phyloP scores from a whole-genome alignment of 2,329 filamentous ascomycete species.

The Elsinoe ampelina region DNA sequence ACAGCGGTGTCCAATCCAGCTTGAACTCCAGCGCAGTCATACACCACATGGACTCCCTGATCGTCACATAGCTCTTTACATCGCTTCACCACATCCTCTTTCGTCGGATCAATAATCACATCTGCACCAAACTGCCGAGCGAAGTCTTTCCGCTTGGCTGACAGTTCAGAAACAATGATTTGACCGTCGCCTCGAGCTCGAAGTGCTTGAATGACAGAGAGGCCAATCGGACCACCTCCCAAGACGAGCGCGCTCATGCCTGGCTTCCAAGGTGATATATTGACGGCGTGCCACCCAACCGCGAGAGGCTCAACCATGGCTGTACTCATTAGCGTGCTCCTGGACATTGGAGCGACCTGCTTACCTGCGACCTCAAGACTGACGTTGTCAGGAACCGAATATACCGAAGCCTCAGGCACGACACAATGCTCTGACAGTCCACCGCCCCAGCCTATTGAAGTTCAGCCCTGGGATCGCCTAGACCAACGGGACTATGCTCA shows the following conservation, averaged over 20 bases:
- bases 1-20: constrained; percentile 41
- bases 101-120: constrained; percentile 42
- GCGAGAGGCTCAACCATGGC: constrained; percentile 47
- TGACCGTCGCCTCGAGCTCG: constrained; percentile 35
- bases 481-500: constrained; percentile 17
- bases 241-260: constrained; percentile 41
- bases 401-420: constrained; percentile 38
- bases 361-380: constrained; percentile 40
- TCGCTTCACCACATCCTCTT: constrained; percentile 38
- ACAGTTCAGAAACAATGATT: constrained; percentile 47
- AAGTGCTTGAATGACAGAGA: constrained; percentile 41
- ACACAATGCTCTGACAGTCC: constrained; percentile 45
- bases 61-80: constrained; percentile 36
- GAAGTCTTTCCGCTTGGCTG: constrained; percentile 38
- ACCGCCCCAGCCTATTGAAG: constrained; percentile 38
- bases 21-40: constrained; percentile 47
- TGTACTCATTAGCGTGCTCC: constrained; percentile 12
- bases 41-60: constrained; percentile 42
- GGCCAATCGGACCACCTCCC: constrained; percentile 46
- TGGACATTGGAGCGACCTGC: constrained; percentile 1
- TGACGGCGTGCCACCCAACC: constrained; percentile 49
- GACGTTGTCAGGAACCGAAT: constrained; percentile 43
- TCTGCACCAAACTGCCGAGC: constrained; percentile 44
- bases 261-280: constrained; percentile 40
- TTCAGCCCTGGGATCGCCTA: background rate